Evolutionary conservation across 2,329 filamentous ascomycete genomes (phyloP).

Genomic region (Colletotrichum sp.): DNA sequence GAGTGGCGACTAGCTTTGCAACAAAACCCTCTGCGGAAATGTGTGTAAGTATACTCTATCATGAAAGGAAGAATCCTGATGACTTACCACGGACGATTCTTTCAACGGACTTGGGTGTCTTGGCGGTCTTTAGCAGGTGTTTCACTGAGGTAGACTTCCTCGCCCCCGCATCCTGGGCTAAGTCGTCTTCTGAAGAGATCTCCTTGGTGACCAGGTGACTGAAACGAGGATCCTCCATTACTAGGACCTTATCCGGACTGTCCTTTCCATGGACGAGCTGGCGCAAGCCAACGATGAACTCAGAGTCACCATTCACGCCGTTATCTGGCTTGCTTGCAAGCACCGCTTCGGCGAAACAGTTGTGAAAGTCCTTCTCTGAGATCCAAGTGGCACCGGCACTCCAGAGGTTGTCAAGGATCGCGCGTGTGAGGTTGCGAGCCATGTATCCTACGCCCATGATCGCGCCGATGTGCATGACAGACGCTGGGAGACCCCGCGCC

Average conservation of each 20-base stretch:
- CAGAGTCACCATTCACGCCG: background rate
- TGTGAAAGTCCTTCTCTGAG: slow-evolving; percentile 39
- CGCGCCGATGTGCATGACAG: slow-evolving; percentile 39
- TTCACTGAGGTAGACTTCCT: background rate
- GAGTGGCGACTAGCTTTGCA: background rate
- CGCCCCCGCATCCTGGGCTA: background rate
- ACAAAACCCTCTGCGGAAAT: background rate
- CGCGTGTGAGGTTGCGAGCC: slow-evolving; percentile 16
- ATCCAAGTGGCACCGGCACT: slow-evolving; percentile 8
- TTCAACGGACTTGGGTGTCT: background rate
- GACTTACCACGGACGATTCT: background rate
- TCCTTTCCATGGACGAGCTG: background rate
- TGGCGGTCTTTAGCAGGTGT: background rate
- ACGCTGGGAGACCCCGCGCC: slow-evolving; percentile 38
- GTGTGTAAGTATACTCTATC: background rate
- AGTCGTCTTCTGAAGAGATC: background rate
- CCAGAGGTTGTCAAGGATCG: background rate
- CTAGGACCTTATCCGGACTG: background rate
- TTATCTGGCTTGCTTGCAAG: slow-evolving; percentile 31
- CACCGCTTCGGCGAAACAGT: slow-evolving; percentile 46
- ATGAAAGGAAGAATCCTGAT: background rate
- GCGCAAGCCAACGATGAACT: background rate
- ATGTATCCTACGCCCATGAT: slow-evolving; percentile 48
- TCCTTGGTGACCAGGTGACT: background rate
- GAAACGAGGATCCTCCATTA: background rate